Base-by-base conservation (phyloP, 305 asterid genomes). In the Rubia balearica region DNA sequence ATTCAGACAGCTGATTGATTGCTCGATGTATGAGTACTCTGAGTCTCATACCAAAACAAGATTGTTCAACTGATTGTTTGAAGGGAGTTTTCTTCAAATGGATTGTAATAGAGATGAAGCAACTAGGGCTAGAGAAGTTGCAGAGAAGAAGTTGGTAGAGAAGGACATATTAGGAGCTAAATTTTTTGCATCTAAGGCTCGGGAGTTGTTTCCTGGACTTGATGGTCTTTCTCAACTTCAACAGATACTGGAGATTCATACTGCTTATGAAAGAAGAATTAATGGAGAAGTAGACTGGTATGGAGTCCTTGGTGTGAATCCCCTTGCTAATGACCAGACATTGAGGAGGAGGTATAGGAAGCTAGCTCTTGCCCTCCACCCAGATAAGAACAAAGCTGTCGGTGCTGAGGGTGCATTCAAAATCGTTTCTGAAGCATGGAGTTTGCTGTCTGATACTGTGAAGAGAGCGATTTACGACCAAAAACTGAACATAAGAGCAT, bases 351-450 rank as follows among this genome's bases (percentile, higher is more conserved):
- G 80, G 62, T 87, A 83, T 68, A 81, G 71, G 73, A 82, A 76
- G 75, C 68, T 83, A 74, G 87, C 90, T 61, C 82, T 85, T 67
- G 74, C 81, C 48, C 83, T 90, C 40, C 90, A 90, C 77, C 96
- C 97, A 16, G 96, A 90, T 65, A 87, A 85, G 77, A 90, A 87
- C 81, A 82, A 79, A 76, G 78, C 82, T 14, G 81, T 70, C 27
- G 89, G 90, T 73, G 97, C 96, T 8, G 88, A 78, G 67, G 96
- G 87, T 21, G 97, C 97, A 5, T 87, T 88, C 74, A 77, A 81
- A 65, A 80, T 88, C 49, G 40, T 90, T n/a, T 78, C 88, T 17
- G 75, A 87, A 75, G 90, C 91, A 0, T 80, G 88, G 88, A 73
- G 82, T 46, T 71, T 87, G 8, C 76, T 90, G 9, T 85, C 89